Conservation (phyloP, 2,329 filamentous ascomycete species). For the Microascus cirrosus region DNA sequence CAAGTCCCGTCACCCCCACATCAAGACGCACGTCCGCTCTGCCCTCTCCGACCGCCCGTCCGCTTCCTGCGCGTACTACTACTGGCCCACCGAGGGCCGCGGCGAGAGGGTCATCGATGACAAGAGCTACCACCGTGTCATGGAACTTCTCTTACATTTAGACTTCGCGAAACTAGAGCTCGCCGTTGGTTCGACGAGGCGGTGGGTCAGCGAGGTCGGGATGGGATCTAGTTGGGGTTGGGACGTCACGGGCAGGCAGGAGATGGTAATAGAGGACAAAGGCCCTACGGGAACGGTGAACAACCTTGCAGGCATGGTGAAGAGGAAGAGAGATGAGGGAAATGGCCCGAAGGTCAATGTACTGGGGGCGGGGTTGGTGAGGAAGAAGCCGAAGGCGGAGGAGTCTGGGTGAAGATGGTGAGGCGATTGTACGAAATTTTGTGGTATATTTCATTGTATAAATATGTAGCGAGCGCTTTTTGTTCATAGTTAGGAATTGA, state of each 20-base stretch:
- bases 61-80: conserved; percentile 48
- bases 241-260: conserved; percentile 32
- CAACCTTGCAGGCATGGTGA: conserved; percentile 37
- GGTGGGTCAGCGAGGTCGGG: conserved; percentile 60
- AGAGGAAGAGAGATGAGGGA: conserved; percentile 30
- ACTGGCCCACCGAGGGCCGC: conserved; percentile 50
- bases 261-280: conserved; percentile 7
- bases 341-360: conserved; percentile 26
- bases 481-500: no score
- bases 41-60: conserved; percentile 34
- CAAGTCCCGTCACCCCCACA: conserved; percentile 48
- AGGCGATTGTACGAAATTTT: not conserved
- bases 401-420: not conserved
- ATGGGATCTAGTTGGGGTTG: conserved; percentile 41
- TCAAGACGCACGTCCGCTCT: conserved; percentile 44
- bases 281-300: conserved; percentile 20
- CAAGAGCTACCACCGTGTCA: conserved; percentile 52
- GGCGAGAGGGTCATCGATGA: conserved; percentile 55
- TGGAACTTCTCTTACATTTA: conserved; percentile 59
- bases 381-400: conserved; percentile 43
- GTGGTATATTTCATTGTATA: not conserved
- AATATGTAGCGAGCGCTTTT: no score
- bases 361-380: conserved; percentile 34
- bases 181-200: conserved; percentile 51
- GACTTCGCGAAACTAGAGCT: conserved; percentile 60